Conservation (phyloP, 768 basidiomycete species). For the Leccinum barrowsii region DNA sequence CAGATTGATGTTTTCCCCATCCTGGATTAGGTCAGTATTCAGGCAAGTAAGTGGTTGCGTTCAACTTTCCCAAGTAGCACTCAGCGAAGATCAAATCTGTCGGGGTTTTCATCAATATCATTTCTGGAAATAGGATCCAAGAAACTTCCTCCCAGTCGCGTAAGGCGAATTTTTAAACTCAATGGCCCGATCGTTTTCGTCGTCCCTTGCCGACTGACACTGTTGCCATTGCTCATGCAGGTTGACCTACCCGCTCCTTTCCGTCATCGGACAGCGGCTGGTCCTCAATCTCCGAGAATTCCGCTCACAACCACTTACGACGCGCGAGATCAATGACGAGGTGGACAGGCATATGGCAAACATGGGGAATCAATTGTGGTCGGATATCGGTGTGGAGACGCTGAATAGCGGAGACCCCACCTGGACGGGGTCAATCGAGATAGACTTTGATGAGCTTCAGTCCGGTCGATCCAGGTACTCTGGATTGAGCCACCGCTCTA, state of each 20-base stretch:
- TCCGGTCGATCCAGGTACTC: neutral
- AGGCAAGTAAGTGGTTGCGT: neutral
- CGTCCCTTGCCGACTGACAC: neutral
- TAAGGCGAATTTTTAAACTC: neutral
- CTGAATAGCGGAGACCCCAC: neutral
- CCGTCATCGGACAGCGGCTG: conserved; percentile 17
- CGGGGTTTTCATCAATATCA: neutral
- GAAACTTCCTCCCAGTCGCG: conserved; percentile 4
- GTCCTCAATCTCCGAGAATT: conserved; percentile 18
- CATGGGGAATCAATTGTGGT: neutral
- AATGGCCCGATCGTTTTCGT: neutral
- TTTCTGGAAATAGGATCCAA: conserved; percentile 11
- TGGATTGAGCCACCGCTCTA: no score
- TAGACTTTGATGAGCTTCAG: neutral
- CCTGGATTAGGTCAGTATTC: neutral
- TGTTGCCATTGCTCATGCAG: conserved; percentile 4
- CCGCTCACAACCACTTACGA: neutral
- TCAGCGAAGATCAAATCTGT: neutral
- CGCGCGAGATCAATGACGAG: conserved; percentile 5
- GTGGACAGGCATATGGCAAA: conserved; percentile 1
- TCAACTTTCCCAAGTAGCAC: neutral
- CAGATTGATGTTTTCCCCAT: neutral
- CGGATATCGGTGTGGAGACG: neutral
- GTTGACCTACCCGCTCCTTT: conserved; percentile 13
- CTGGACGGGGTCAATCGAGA: neutral